These are phyloP conservation scores for Senna tora DNA, from an alignment of 306 rosid species.

Conservation along the genomic window DNA sequence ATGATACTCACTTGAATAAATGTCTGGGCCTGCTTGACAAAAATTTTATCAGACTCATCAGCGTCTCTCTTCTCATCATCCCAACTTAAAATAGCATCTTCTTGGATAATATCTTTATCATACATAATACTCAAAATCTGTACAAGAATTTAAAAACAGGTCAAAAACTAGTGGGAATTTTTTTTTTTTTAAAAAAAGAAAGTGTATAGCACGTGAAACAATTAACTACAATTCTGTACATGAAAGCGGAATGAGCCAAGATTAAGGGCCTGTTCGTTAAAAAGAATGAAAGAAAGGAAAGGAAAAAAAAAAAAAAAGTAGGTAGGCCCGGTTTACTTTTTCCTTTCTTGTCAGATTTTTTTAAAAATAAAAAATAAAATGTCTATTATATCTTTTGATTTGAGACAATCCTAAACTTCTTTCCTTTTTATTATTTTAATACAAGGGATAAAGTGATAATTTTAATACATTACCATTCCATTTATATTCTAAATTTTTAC, in stretches of 20 bases:
- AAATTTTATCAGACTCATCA: conserved; percentile 78
- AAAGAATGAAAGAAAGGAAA: too few species aligned
- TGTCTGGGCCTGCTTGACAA: conserved; percentile 69
- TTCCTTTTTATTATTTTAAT: too few species aligned
- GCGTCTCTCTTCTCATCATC: conserved; percentile 85
- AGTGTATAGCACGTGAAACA: conserved; percentile 1
- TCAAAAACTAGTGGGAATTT: background rate
- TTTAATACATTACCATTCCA: too few species aligned
- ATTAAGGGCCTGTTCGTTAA: too few species aligned
- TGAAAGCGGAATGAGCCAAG: background rate
- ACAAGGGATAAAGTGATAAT: too few species aligned
- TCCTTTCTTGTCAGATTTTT: too few species aligned
- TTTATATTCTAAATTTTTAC: too few species aligned
- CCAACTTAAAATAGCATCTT: conserved; percentile 93
- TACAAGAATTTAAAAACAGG: conserved; percentile 1
- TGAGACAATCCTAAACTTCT: too few species aligned
- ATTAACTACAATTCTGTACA: conserved; percentile 14
- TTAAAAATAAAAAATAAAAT: too few species aligned
- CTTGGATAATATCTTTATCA: conserved; percentile 70
- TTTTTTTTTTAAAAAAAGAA: background rate
- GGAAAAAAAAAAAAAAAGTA: too few species aligned
- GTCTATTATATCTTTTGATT: too few species aligned
- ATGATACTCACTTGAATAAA: conserved; percentile 68
- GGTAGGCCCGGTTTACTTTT: too few species aligned
- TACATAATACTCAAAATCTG: conserved; percentile 78